Evolutionary conservation across 768 basidiomycete genomes (phyloP), one percentile per base, ranked within the genome.

Genomic region (Krasilnikovozyma curviuscula): DNA sequence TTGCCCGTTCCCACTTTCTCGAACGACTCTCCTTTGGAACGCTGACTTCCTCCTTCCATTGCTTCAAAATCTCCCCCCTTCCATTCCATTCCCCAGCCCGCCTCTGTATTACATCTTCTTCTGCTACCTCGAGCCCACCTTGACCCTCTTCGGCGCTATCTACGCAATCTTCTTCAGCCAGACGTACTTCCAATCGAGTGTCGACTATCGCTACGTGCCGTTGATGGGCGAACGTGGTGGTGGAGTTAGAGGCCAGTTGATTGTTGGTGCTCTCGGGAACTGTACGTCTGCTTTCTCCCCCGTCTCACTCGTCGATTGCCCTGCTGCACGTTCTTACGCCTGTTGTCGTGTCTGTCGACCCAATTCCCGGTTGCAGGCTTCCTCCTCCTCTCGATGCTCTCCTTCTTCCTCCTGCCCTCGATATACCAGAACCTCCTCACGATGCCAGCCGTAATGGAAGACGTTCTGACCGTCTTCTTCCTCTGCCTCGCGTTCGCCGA

Each of bases 401-500:
- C 59, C 1, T 40, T 59, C 29, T 58, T 56, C 18, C 50, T 63
- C 30, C 51, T 61, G 18, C 56, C 56, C 8, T 38, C 50, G n/a
- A 30, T 58, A 9, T 49, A 55, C 39, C 53, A 55, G 23, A 52
- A 58, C 25, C 46, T 54, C 2, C 32, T 47, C 10, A 19, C 34
- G 3, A 14, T 43, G 10, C 54, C 57, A 8, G 56, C 34, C 19
- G 32, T 58, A 7, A 56, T 57, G 44, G 58, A 59, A 37, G 61
- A 56, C 46, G 40, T 65, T 28, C 55, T 63, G 18, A 56, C 55
- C 42, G 59, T 55, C 18, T 39, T 61, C 19, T 44, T 65, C 23
- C 35, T 62, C n/a, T 62, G 60, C 2, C 57, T 65, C 10, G 58
- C 62, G 12, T 56, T 62, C 33, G 59, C 54, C 18, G 60, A 63